These are phyloP conservation scores for Pseudovirgaria hyperparasitica DNA, from an alignment of 2,329 filamentous ascomycete genomes.

Conservation along the genomic window DNA sequence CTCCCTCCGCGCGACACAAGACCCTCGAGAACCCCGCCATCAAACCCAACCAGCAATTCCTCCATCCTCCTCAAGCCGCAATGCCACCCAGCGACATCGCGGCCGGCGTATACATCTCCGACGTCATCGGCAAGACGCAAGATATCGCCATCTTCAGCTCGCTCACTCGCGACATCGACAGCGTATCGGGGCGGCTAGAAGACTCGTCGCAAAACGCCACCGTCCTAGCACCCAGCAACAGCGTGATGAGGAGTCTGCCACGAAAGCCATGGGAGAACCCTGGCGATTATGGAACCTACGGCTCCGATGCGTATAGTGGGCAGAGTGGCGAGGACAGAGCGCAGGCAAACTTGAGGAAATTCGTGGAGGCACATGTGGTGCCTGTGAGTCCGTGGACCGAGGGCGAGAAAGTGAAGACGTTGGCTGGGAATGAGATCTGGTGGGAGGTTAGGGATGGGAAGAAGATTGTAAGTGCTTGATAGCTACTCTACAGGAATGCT, in stretches of 20 bases:
- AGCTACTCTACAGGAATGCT: conserved; percentile 7
- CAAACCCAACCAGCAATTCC: conserved; percentile 16
- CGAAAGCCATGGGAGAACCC: conserved; percentile 79
- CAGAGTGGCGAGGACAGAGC: conserved; percentile 63
- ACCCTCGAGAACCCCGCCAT: conserved; percentile 14
- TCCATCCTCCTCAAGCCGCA: conserved; percentile 7
- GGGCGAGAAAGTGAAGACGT: conserved; percentile 50
- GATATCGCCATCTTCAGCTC: conserved; percentile 75
- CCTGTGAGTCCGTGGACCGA: conserved; percentile 63
- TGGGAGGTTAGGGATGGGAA: conserved; percentile 64
- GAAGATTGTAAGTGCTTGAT: conserved; percentile 43
- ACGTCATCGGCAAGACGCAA: conserved; percentile 70
- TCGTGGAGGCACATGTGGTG: conserved; percentile 79
- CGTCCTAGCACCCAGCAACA: conserved; percentile 78
- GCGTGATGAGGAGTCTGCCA: conserved; percentile 62
- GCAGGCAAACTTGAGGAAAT: conserved; percentile 59
- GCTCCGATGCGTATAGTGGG: conserved; percentile 63
- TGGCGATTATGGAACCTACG: conserved; percentile 55
- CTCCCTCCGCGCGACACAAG: conserved; percentile 17
- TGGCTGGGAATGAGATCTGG: conserved; percentile 62
- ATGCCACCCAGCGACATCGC: conserved; percentile 18
- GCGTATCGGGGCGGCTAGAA: conserved; percentile 56
- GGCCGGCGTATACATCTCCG: conserved; percentile 55
- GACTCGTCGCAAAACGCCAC: conserved; percentile 59
- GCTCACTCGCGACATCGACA: conserved; percentile 62